Percentiles rank a stretch among this genome's conserved stretches.
Evolutionary conservation across 306 rosid species (phyloP).

Genomic region (Carpinus fangiana): DNA sequence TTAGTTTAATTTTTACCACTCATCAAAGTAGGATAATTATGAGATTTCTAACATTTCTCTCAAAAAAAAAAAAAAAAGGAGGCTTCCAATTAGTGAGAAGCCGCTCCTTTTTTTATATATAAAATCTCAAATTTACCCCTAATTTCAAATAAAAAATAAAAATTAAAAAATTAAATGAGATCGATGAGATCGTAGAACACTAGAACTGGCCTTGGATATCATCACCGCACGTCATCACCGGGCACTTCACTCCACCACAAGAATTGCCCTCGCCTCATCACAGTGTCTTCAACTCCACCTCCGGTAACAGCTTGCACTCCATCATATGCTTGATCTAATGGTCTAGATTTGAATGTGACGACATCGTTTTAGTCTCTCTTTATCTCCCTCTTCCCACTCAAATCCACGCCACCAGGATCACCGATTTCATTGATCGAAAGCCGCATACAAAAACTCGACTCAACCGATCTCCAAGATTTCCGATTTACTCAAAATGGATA

Average conservation of each 20-base stretch:
- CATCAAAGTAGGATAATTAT: too few relatives aligned
- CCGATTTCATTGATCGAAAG: slow-evolving; percentile 35
- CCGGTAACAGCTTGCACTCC: slow-evolving; percentile 94
- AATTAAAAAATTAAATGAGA: too few relatives aligned
- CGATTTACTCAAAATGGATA: slow-evolving; percentile 26
- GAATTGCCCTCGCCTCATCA: slow-evolving; percentile 93
- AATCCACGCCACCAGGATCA: slow-evolving; percentile 47
- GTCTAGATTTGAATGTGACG: slow-evolving; percentile 96
- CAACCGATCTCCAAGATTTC: slow-evolving; percentile 20
- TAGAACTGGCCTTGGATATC: slow-evolving; percentile 90
- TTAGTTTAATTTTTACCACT: too few relatives aligned
- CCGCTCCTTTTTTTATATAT: too few relatives aligned
- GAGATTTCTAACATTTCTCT: too few relatives aligned
- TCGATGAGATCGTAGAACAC: slow-evolving; percentile 67
- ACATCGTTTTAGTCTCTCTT: slow-evolving; percentile 55
- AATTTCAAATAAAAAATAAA: too few relatives aligned
- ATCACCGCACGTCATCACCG: slow-evolving; percentile 94
- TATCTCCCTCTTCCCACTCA: slow-evolving; percentile 15
- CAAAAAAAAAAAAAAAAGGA: too few relatives aligned
- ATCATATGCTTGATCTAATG: slow-evolving; percentile 97
- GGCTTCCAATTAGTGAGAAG: too few relatives aligned
- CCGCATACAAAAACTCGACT: slow-evolving; percentile 15
- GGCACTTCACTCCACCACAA: slow-evolving; percentile 97
- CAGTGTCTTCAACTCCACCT: slow-evolving; percentile 83
- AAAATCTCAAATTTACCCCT: too few relatives aligned